These are phyloP conservation scores for Eimeria necatrix DNA, from an alignment of 169 alveolate genomes.

Conservation along the genomic window DNA sequence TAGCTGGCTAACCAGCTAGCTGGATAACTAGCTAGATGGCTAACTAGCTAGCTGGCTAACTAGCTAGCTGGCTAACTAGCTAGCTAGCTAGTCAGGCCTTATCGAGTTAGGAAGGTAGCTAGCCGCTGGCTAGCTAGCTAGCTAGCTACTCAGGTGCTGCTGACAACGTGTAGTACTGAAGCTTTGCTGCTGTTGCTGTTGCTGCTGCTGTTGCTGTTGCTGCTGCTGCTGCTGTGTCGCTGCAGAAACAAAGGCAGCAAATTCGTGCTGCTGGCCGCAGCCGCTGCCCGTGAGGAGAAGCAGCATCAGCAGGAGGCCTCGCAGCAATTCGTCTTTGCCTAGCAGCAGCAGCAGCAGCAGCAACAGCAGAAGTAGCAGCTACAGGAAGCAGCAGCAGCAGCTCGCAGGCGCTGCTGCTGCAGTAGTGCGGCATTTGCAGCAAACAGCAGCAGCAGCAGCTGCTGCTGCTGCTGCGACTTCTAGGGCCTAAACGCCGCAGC, in stretches of 20 bases:
- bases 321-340: not conserved
- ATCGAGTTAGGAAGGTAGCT: conserved; percentile 5
- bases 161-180: too few species aligned
- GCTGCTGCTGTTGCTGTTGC: conserved; percentile 53
- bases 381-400: not conserved
- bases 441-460: conserved; percentile 36
- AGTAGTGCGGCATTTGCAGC: not conserved
- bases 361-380: not conserved
- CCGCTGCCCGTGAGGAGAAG: not conserved
- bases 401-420: conserved; percentile 18
- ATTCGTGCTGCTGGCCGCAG: not conserved
- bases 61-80: conserved; percentile 29
- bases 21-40: not conserved
- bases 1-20: not conserved
- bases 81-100: not conserved
- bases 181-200: not conserved
- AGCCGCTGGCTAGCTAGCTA: conserved; percentile 38
- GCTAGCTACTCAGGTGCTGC: not conserved
- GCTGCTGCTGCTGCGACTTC: not conserved
- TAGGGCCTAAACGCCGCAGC: not conserved
- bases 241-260: conserved; percentile 15
- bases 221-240: conserved; percentile 19
- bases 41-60: conserved; percentile 1
- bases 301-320: conserved; percentile 17
- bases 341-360: conserved; percentile 20